phyloP scores from a whole-genome alignment of 495 filamentous ascomycete genomes.

The Neurospora sp. region DNA sequence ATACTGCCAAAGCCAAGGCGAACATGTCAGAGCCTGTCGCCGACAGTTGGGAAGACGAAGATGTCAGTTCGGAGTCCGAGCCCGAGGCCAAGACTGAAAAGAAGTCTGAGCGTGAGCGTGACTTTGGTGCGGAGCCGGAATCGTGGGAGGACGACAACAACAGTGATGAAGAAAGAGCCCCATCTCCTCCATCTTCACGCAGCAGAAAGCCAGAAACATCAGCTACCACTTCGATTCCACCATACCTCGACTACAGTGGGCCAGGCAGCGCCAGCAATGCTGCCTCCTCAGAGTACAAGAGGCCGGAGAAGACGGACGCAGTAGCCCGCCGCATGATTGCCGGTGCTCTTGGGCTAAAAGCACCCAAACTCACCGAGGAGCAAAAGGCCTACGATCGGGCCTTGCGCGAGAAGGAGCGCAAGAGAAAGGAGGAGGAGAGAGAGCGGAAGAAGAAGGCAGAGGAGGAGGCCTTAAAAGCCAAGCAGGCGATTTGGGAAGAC shows the following conservation, averaged over 20 bases:
- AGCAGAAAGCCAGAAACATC: background rate
- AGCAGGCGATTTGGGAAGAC: conserved; percentile 73
- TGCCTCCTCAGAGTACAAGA: conserved; percentile 11
- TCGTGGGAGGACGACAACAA: background rate
- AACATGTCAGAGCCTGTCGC: conserved; percentile 42
- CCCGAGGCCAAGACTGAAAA: conserved; percentile 12
- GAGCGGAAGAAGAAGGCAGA: conserved; percentile 51
- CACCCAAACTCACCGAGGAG: conserved; percentile 77
- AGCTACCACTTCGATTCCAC: background rate
- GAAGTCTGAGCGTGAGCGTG: conserved; percentile 7
- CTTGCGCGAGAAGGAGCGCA: conserved; percentile 75
- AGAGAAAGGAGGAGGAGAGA: conserved; percentile 60
- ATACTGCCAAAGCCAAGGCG: conserved; percentile 11
- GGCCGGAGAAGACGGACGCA: conserved; percentile 88
- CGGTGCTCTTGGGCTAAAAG: conserved; percentile 70
- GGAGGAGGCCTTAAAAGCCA: conserved; percentile 61
- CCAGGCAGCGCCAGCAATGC: conserved; percentile 6
- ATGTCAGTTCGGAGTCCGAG: conserved; percentile 35
- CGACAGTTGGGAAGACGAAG: conserved; percentile 84
- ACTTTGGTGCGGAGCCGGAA: background rate
- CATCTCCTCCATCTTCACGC: background rate
- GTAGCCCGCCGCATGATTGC: conserved; percentile 87
- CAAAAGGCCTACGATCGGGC: conserved; percentile 78
- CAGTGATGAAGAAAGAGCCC: background rate
- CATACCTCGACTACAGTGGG: conserved; percentile 1